Base-by-base conservation (phyloP, 331 rosid species). In the Malus hybrid region DNA sequence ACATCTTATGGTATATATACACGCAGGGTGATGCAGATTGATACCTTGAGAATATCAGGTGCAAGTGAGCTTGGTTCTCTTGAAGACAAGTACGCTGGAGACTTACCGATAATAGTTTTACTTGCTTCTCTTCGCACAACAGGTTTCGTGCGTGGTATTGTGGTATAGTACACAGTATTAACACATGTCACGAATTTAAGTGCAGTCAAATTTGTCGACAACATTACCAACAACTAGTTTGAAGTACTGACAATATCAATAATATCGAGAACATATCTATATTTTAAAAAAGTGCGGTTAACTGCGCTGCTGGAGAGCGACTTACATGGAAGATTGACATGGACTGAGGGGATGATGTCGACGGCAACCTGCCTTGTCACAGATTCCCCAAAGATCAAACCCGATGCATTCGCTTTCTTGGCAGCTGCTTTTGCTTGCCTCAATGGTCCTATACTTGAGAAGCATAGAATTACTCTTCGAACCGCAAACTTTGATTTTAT, bases 1-100 rank as follows among this genome's bases (percentile, higher is more conserved):
- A 54, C 60, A 54, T 54, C 72, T 67, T 42, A 22, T 46, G 55
- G 31, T 5, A 44, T 29, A 16, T 64, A 7, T 18, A 62, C 48
- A 42, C 14, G 48, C 48, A 42, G 48, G 48, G 48, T 42, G 14
- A 54, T 54, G 59, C 9, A 12, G 2, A 54, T 15, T 2, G 14
- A 28, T 80, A 84, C 91, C 91, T 88, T 88, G 79, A 86, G 88
- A 70, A 88, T 77, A 59, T 86, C 76, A 5, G 87, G 85, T 15
- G 83, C n/a, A 12, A 82, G 18, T 12, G 90, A 78, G 73, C 77
- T 86, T 19, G 90, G 93, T 24, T 88, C 90, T 82, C 90, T 88
- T 1, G 90, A 82, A 63, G 93, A 88, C 68, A 88, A 88, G 83
- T 70, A 24, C 24, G 90, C 90, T 2, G 56, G 76, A 19, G 81